Percentiles rank a stretch among this genome's conserved stretches.
Evolutionary conservation across 495 filamentous ascomycete genomes (phyloP).

Genomic region (Neurospora cerealis): DNA sequence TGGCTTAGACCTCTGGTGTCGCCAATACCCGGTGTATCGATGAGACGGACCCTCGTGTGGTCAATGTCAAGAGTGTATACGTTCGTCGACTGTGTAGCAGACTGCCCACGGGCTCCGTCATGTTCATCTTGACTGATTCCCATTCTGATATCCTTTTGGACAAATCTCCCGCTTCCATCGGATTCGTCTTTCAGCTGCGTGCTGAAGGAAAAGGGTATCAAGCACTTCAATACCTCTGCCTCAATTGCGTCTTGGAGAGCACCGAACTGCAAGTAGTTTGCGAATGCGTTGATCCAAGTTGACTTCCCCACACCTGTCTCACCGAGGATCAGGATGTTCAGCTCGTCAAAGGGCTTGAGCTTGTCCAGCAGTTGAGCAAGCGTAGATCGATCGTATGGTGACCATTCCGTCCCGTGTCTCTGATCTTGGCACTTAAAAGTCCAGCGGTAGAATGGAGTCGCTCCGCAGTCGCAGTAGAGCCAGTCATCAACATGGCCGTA

Average conservation of each 20-base stretch:
- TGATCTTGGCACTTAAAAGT: conserved; percentile 23
- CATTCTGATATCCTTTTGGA: conserved; percentile 17
- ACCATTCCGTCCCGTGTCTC: conserved; percentile 9
- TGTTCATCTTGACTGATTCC: conserved; percentile 20
- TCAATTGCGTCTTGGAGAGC: conserved; percentile 25
- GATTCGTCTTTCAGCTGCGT: conserved; percentile 18
- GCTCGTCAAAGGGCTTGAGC: conserved; percentile 12
- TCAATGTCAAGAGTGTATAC: conserved; percentile 24
- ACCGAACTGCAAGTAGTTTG: conserved; percentile 31
- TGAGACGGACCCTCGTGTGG: conserved; percentile 22
- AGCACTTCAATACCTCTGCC: conserved; percentile 13
- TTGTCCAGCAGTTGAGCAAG: background rate
- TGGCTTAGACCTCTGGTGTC: conserved; percentile 27
- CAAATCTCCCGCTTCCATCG: conserved; percentile 6
- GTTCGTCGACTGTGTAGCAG: conserved; percentile 29
- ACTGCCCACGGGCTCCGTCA: conserved; percentile 26
- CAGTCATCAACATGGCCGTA: conserved; percentile 23
- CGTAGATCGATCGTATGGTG: background rate
- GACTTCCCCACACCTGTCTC: conserved; percentile 37
- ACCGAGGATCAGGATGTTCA: conserved; percentile 37
- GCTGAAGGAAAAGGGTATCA: conserved; percentile 32
- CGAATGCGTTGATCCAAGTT: conserved; percentile 37
- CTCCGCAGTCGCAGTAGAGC: conserved; percentile 32
- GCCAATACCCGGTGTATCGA: conserved; percentile 38
- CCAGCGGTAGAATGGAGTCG: conserved; percentile 7